Evolutionary conservation across 257 asterid species (phyloP), one percentile per base, ranked within the genome.

Genomic region (Plantago major): DNA sequence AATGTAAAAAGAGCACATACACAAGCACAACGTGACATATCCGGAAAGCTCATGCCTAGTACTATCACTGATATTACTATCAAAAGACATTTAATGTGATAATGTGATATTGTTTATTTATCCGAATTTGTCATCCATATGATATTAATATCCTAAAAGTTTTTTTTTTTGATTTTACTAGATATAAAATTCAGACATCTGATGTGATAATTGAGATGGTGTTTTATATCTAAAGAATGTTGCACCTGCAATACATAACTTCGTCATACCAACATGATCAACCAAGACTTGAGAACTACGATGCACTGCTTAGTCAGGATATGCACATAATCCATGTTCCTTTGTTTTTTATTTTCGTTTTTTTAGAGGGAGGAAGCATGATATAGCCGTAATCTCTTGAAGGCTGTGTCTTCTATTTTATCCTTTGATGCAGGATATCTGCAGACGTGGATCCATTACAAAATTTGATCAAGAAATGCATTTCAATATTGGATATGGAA

Each of bases 361-460:
- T 61, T 16, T 48, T 45, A 52, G 38, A 40, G 13, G 65, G 62
- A 51, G 12, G 26, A 33, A 47, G 57, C 38, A 26, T 38, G 62
- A 50, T 65, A 44, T 47, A 56, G 13, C 51, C 40, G 50, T 64
- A 48, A 43, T 50, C n/a, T 55, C 60, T 53, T 47, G 18, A 45
- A 64, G 59, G 40, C 43, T 16, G 33, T 69, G 13, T 63, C 43
- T 16, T 46, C 55, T 53, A 48, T 26, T 62, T 38, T 64, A 67
- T 26, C 67, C 37, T 65, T 73, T 64, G 64, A 57, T 67, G 73
- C 71, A 89, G 96, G 85, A 81, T 73, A 70, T 73, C 94, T 40
- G 14, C 81, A 37, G 96, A 92, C 60, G 79, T 92, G 85, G 95
- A 84, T 69, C 91, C 91, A 18, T 77, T 92, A 82, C 99, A 92